A percentile compares a stretch with the other conserved stretches of the same genome.
Evolutionary conservation across 495 filamentous ascomycete species (phyloP).

Genomic region (Tuber microsphaerosporum): DNA sequence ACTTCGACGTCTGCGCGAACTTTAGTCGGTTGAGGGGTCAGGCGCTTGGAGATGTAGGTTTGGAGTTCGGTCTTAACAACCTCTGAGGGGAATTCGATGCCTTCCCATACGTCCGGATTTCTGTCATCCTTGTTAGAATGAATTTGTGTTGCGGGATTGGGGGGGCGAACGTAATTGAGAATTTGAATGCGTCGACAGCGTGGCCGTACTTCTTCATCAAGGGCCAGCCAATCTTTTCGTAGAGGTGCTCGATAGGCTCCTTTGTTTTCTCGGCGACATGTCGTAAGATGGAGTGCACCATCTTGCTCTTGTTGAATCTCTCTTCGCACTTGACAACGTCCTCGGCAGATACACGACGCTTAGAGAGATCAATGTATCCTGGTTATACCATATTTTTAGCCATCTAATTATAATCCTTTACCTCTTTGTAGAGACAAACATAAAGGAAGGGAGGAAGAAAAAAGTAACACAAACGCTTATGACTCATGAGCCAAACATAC

Average conservation of each 20-base stretch:
- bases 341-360: constrained; percentile 93
- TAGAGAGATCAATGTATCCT: constrained; percentile 97
- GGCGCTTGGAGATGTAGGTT: constrained; percentile 87
- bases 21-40: constrained; percentile 95
- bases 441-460: background rate
- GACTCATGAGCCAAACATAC: constrained; percentile 45
- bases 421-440: background rate
- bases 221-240: constrained; percentile 92
- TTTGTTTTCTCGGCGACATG: constrained; percentile 96
- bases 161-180: constrained; percentile 79
- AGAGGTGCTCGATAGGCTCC: constrained; percentile 84
- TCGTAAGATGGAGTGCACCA: constrained; percentile 95
- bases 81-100: constrained; percentile 77
- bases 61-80: constrained; percentile 79
- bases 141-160: background rate
- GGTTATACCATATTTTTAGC: constrained; percentile 20
- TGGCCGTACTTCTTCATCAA: constrained; percentile 96
- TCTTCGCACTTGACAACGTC: constrained; percentile 98
- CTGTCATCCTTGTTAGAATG: constrained; percentile 45
- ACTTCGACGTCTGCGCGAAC: constrained; percentile 97
- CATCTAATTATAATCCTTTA: constrained; percentile 14
- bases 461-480: constrained; percentile 14
- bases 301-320: constrained; percentile 98
- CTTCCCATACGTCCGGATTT: constrained; percentile 93
- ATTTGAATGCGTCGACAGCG: constrained; percentile 94